Evolutionary conservation across 768 basidiomycete species (phyloP), one percentile per base, ranked within the genome.

Genomic region (Trametes cingulata): DNA sequence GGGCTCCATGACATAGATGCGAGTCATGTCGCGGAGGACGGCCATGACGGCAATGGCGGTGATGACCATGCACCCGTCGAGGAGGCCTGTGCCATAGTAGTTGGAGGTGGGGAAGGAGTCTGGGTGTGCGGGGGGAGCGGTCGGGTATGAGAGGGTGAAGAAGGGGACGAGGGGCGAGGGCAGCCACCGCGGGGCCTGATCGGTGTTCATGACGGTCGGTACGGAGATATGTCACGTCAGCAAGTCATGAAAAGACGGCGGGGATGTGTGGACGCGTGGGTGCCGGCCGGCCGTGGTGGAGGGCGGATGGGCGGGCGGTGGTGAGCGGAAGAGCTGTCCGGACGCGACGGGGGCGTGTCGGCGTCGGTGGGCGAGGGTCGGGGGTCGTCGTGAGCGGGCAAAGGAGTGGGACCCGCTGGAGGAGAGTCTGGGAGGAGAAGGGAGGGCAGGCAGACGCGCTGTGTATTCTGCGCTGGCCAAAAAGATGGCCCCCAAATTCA

Each of bases 11-110:
- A 95, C 65, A 64, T 77, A 80, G 20, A 95, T 73, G 67, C 97
- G 86, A 40, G 85, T 73, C 33, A 84, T 74, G 76, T 96, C 95
- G 62, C 97, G 85, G 25, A 93, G 73, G 52, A 94, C 67, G n/a
- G 93, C 93, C 85, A 97, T 94, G 65, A 88, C 76, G 14, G 88
- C 83, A 58, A 97, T 91, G 73, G 84, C 90, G n/a, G 87, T 82
- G 56, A 94, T 74, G 58, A 95, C 80, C 67, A 96, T 71, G 69
- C 86, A 93, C n/a, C 82, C 73, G 72, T 99, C 97, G 60, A 83
- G 79, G 27, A 76, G 75, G n/a, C 93, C 93, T 22, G 83, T 85
- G 50, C 69, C 77, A 71, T 92, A 95, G 72, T 93, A 88, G 51
- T 73, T 63, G 40, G 87, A 85, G 72, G 85, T 69, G 29, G 77